Evolutionary conservation across 345 rosid species (phyloP).

Genomic region (Dipteronia sinensis): DNA sequence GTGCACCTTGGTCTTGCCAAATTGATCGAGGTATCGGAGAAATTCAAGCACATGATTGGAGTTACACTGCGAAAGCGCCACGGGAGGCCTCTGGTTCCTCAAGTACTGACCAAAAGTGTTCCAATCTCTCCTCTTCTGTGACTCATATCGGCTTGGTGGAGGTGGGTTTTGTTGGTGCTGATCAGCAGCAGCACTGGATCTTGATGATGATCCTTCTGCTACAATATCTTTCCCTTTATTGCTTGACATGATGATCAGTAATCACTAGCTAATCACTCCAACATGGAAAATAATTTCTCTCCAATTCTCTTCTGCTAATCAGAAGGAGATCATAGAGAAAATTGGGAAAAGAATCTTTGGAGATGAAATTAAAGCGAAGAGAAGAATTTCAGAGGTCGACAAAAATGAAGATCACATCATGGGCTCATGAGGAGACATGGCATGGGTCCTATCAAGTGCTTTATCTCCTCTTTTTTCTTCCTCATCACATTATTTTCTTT

Average conservation of each 20-base stretch:
- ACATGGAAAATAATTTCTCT: background rate
- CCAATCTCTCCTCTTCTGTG: slow-evolving; percentile 91
- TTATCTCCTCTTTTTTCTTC: slow-evolving; percentile 58
- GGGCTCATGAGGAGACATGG: slow-evolving; percentile 54
- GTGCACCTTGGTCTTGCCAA: slow-evolving; percentile 91
- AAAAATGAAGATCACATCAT: slow-evolving; percentile 37
- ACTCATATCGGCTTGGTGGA: slow-evolving; percentile 74
- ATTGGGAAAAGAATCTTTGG: slow-evolving; percentile 30
- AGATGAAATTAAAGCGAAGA: slow-evolving; percentile 11
- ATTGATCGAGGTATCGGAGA: slow-evolving; percentile 78
- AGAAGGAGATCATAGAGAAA: background rate
- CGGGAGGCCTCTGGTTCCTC: slow-evolving; percentile 85
- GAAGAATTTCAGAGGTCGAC: slow-evolving; percentile 10
- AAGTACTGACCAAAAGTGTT: slow-evolving; percentile 86
- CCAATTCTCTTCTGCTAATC: background rate
- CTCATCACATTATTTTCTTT: slow-evolving; percentile 52
- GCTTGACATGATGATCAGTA: slow-evolving; percentile 29
- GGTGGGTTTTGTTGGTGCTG: slow-evolving; percentile 44
- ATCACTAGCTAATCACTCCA: slow-evolving; percentile 4
- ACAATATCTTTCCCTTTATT: slow-evolving; percentile 65
- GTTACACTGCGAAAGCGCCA: slow-evolving; percentile 63
- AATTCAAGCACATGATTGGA: slow-evolving; percentile 76
- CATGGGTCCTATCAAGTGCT: slow-evolving; percentile 65
- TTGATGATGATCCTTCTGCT: slow-evolving; percentile 60
- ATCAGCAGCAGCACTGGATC: slow-evolving; percentile 10